Base-by-base conservation (phyloP, 208 protist genomes). In the Trypanosoma rangeli region DNA sequence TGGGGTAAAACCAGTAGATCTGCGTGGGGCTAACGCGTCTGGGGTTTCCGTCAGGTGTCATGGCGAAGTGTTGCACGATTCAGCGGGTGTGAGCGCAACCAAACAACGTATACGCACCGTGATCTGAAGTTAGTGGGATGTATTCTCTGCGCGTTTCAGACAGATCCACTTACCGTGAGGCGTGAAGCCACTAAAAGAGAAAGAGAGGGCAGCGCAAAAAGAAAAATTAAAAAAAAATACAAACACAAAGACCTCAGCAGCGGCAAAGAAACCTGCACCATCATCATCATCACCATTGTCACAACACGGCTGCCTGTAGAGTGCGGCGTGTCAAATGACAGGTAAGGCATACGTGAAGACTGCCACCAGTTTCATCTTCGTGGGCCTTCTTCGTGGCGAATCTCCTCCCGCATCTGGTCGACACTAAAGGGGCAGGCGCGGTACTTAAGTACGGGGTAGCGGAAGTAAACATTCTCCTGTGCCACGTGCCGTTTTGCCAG, bases 371-470 rank as follows among this genome's bases (percentile, higher is more conserved):
- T 46, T 49, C 10, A 61, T 60, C 35, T 44, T 44, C n/a, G 1
- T 29, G 35, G 29, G 46, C 22, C 29, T 22, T 57, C 57, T 52
- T 91, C 89, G 18, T 67, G 68, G 13, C 62, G 64, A 26, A 94
- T 71, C 64, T 90, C 79, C 7, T 94, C 85, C 44, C 92, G 84
- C 64, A 91, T 87, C 49, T 80, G 74, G 20, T 94, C 88, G 2
- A 92, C 89, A 55, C 82, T 92, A 63, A 91, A 94, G 0, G 92
- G 92, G 68, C 92, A 94, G 20, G 88, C 63, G 22, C 86, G 78
- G 67, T 96, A 96, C 67, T 92, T 92, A 13, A 96, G 82, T n/a
- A 91, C 71, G 0, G 92, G 92, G 60, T 90, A 96, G 31, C 92
- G 84, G 64, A 91, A 96, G 75, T 91, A 96, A 31, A 96, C 92